Base-by-base conservation (phyloP, 2,329 filamentous ascomycete species). In the Paramyrothecium roridum region DNA sequence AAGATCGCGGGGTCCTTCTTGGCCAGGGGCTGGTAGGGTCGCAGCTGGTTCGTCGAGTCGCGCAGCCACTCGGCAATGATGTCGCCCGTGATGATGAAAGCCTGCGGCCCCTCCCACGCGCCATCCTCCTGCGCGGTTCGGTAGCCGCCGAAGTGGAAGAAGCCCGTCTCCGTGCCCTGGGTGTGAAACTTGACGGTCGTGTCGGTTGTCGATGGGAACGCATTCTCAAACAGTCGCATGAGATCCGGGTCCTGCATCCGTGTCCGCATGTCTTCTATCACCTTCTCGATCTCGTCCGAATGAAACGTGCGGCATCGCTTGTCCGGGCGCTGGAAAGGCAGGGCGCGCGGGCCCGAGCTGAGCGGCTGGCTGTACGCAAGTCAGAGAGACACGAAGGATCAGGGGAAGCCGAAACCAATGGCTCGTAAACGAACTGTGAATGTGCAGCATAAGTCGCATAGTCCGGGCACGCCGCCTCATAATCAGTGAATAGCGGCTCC, bases 11-110 rank as follows among this genome's bases (percentile, higher is more conserved):
- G 83, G 67, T 98, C 93, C 60, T 91, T 90, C 65, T 86, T 90
- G 2, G 93, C 89, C 22, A 99, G 78, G 0, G 83, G 77, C 68
- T 97, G 93, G 68, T 99, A 99, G 53, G 95, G 93, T 2, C 88
- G 84, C 52, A 99, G 76, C 72, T 99, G 95, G 72, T 98, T 98
- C 12, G 92, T 96, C 12, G 91, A 96, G 73, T 96, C 91, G 52
- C 92, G 86, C 51, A 96, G 77, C 92, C 92, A 96, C 71, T 96
- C 91, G 0, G 92, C 92, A 65, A 96, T 90, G 68, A 96, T 96
- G 63, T 96, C 91, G 52, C 91, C 91, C 0, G 91, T 96, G 51
- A 96, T 96, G 61, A 98, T 88, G 70, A 98, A 98, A 12, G 89
- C 93, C 66, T 98, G 93, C 0, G 90, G 80, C 0, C 93, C 93